Evolutionary conservation across 176 grass and related monocot species (phyloP), one percentile per base, ranked within the genome.

Genomic region (Triticum timopheevii): DNA sequence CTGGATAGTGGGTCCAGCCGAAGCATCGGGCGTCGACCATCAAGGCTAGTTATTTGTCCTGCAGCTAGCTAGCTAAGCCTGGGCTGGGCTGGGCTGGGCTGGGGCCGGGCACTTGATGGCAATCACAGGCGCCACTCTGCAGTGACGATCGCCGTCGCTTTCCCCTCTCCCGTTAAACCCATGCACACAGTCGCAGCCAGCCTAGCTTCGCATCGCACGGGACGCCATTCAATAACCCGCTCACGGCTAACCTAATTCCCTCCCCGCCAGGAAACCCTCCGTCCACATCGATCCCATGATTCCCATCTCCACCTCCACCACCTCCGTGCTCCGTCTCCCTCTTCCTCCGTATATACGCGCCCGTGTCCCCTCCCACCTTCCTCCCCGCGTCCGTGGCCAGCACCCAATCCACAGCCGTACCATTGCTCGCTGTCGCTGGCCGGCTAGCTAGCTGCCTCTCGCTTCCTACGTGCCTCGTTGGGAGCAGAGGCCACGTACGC

Each of bases 81-180:
- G 33, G 39, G 7, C 38, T 34, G 69, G 28, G 61, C 52, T 8
- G 52, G 6, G 38, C 44, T 47, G 44, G 12, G 44, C 27, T 49
- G 63, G 82, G 74, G 72, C 61, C 65, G 83, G 44, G 80, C 80
- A 66, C 83, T 95, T 98, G 93, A 98, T 98, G 87, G 75, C 90
- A 86, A 92, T 98, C 96, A 94, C 93, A 98, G 87, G 96, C 91
- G 81, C 47, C 93, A 90, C 94, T 95, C 80, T 24, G 24, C 77
- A 20, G 13, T 0, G 35, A 30, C 28, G 28, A 36, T 12, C 50
- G 15, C 92, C 84, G 91, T 92, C 93, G 86, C 92, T 95, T 92
- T 95, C 85, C 83, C 56, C 81, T 75, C 83, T 93, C 91, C 87
- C 91, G 80, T 89, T 91, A 93, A 93, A 89, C 89, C 89, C 95